Conservation (phyloP, 2,329 filamentous ascomycete species). For the Fusarium scirpi region DNA sequence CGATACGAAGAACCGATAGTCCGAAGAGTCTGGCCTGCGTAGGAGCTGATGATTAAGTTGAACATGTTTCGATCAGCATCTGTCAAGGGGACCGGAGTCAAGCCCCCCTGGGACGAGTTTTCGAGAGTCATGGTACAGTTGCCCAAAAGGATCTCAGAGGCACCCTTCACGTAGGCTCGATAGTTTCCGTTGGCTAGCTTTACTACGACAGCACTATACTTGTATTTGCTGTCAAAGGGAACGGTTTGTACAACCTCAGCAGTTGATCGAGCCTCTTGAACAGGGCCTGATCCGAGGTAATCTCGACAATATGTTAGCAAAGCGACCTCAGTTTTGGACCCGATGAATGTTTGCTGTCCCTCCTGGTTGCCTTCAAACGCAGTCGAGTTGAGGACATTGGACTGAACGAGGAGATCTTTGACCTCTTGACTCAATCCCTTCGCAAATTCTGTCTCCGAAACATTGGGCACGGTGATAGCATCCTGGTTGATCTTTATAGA, state of each 20-base stretch:
- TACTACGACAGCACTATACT: conserved; percentile 68
- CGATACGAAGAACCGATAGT: conserved; percentile 80
- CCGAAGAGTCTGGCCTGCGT: conserved; percentile 74
- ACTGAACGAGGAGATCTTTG: conserved; percentile 74
- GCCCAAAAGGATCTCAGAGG: conserved; percentile 66
- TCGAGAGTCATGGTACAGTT: conserved; percentile 61
- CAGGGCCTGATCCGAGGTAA: conserved; percentile 61
- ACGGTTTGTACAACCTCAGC: conserved; percentile 63
- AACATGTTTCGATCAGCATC: conserved; percentile 65
- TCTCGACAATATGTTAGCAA: conserved; percentile 64
- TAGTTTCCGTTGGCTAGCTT: conserved; percentile 59
- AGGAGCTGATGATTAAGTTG: conserved; percentile 67
- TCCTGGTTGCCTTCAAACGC: conserved; percentile 65
- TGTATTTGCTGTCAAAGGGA: conserved; percentile 66
- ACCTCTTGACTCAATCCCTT: conserved; percentile 29
- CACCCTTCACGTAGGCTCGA: conserved; percentile 66
- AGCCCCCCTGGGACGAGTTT: conserved; percentile 67
- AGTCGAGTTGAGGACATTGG: conserved; percentile 68
- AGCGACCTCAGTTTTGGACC: conserved; percentile 69
- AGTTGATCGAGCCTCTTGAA: conserved; percentile 60
- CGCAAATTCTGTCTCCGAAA: conserved; percentile 48
- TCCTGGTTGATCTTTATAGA: conserved; percentile 37
- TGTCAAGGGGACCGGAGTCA: conserved; percentile 60
- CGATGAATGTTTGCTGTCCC: conserved; percentile 61
- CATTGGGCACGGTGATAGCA: conserved; percentile 37